phyloP scores from a whole-genome alignment of 225 moss, liverwort and hornwort species.

The Polytrichum formosum region DNA sequence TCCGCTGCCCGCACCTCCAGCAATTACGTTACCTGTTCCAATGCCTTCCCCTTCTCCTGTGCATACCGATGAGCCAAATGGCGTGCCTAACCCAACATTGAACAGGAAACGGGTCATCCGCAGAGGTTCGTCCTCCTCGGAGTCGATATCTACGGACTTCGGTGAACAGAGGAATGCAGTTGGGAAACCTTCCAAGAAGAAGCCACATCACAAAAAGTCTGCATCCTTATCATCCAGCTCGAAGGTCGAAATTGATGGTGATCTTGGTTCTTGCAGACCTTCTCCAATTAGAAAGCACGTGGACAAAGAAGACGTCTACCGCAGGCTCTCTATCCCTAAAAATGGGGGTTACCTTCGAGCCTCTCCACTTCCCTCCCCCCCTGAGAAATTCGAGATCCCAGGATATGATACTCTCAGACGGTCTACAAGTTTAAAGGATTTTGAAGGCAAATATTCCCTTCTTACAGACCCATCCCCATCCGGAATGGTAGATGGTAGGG shows the following conservation, averaged over 20 bases:
- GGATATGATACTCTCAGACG: constrained; percentile 23
- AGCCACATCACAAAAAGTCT: constrained; percentile 48
- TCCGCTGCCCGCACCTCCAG: constrained; percentile 17
- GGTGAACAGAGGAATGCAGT: constrained; percentile 19
- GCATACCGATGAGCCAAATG: constrained; percentile 16
- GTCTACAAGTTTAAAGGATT: constrained; percentile 34
- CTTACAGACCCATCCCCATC: constrained; percentile 20
- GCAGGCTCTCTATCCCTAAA: constrained; percentile 46
- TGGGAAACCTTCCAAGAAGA: constrained; percentile 44
- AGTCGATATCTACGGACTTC: constrained; percentile 37
- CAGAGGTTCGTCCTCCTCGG: constrained; percentile 51
- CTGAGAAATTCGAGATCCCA: constrained; percentile 20
- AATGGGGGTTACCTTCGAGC: constrained; percentile 27
- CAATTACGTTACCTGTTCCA: constrained; percentile 25
- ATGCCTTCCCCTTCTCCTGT: constrained; percentile 13
- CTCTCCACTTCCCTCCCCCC: constrained; percentile 15
- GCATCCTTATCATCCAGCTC: constrained; percentile 30
- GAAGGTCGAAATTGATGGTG: constrained; percentile 33
- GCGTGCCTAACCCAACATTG: constrained; percentile 25
- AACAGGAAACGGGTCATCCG: constrained; percentile 46
- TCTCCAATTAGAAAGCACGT: constrained; percentile 19
- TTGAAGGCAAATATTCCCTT: constrained; percentile 24
- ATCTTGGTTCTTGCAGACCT: constrained; percentile 20
- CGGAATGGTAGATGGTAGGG: constrained; percentile 17
- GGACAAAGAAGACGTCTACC: constrained; percentile 40